phyloP scores from a whole-genome alignment of 331 rosid genomes.

The Stylosanthes scabra region DNA sequence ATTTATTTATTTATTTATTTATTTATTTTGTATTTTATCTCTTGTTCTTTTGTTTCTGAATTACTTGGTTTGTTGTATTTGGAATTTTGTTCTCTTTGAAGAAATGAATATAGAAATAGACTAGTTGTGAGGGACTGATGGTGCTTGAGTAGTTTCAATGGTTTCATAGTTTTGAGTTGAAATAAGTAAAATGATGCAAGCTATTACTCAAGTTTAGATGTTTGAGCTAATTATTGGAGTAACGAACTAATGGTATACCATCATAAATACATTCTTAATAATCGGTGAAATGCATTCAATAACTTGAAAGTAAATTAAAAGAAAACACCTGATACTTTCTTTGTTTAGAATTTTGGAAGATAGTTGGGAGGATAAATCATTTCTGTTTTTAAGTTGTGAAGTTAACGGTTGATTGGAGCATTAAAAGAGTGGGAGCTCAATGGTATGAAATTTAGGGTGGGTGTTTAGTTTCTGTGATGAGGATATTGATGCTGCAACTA shows the following conservation, averaged over 20 bases:
- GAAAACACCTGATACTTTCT: too few relatives aligned
- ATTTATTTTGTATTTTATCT: neutral
- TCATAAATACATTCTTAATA: too few relatives aligned
- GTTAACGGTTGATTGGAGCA: neutral
- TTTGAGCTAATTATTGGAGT: neutral
- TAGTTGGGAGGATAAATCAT: too few relatives aligned
- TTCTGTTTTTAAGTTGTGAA: neutral
- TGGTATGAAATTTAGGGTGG: too few relatives aligned
- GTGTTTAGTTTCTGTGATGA: neutral
- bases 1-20: neutral
- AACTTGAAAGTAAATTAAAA: too few relatives aligned
- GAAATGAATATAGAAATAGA: neutral
- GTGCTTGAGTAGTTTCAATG: neutral
- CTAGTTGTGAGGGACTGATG: neutral
- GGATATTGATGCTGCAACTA: neutral
- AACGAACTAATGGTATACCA: too few relatives aligned
- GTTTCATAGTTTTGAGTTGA: neutral
- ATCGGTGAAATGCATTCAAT: too few relatives aligned
- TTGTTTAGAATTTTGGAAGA: too few relatives aligned
- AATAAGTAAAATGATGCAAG: neutral
- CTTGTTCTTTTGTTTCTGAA: neutral
- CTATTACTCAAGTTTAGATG: slow-evolving; percentile 4
- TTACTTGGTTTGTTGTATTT: neutral
- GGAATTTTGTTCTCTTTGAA: neutral
- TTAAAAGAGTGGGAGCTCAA: neutral